Conservation (phyloP, 1,284 basidiomycete species). For the Puccinia coronata region DNA sequence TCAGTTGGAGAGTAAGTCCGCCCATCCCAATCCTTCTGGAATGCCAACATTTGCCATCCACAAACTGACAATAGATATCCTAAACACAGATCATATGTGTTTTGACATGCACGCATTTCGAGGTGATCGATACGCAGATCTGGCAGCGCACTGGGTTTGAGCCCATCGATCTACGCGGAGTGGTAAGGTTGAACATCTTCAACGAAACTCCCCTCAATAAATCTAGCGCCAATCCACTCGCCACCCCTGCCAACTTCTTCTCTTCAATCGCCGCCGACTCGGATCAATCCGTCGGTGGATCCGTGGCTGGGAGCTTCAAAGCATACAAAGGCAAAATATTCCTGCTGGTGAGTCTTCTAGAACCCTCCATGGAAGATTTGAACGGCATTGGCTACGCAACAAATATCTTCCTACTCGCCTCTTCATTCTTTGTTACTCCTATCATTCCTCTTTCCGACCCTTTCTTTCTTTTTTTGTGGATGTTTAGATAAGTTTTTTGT, state of each 20-base stretch:
- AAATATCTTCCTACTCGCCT: background rate
- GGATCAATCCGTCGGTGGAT: conserved; percentile 10
- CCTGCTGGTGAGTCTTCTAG: conserved; percentile 72
- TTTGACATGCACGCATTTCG: conserved; percentile 46
- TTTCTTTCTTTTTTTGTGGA: conserved; percentile 19
- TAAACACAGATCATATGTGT: conserved; percentile 47
- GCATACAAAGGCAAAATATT: conserved; percentile 89
- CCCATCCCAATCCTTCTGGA: background rate
- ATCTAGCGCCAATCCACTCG: background rate
- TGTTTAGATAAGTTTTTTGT: conserved; percentile 48
- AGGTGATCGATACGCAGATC: conserved; percentile 50
- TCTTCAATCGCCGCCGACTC: background rate
- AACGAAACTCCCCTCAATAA: background rate
- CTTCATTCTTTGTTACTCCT: too few relatives aligned
- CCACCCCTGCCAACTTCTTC: background rate
- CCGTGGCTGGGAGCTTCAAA: conserved; percentile 65
- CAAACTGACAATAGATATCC: too few relatives aligned
- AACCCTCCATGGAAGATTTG: too few relatives aligned
- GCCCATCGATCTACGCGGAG: conserved; percentile 29
- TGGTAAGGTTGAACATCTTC: conserved; percentile 39
- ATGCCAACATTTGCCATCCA: background rate
- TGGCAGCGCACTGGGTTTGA: conserved; percentile 47
- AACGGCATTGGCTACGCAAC: too few relatives aligned
- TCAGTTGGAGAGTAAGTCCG: conserved; percentile 56
- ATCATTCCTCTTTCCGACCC: background rate